Conservation (phyloP, 345 rosid genomes). For the Leavenworthia alabamica region DNA sequence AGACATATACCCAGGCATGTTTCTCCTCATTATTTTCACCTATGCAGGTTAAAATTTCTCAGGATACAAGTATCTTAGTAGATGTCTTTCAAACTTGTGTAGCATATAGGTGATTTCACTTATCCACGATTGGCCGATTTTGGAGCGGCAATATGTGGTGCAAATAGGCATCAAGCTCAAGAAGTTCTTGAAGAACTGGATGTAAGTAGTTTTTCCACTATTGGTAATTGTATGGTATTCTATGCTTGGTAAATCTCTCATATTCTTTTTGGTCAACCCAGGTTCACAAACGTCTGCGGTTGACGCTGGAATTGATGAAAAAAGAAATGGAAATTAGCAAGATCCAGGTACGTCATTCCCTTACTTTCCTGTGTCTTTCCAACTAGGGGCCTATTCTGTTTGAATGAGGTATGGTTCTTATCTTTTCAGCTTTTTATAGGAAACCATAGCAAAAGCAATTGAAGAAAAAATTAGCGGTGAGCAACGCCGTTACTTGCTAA, state of each 20-base stretch:
- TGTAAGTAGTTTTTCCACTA: conserved; percentile 44
- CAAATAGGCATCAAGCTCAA: conserved; percentile 76
- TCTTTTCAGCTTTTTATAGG: conserved; percentile 42
- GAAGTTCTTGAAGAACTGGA: conserved; percentile 96
- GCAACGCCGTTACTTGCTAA: conserved; percentile 93
- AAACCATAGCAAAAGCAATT: conserved; percentile 93
- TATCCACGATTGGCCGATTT: conserved; percentile 91
- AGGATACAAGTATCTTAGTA: conserved; percentile 7
- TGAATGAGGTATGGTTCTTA: neutral
- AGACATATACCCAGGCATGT: conserved; percentile 75
- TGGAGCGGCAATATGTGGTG: conserved; percentile 98
- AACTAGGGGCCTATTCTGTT: neutral
- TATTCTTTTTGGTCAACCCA: conserved; percentile 16
- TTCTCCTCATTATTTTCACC: conserved; percentile 6
- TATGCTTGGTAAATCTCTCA: conserved; percentile 10
- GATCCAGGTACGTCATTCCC: conserved; percentile 62
- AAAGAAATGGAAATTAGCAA: conserved; percentile 97
- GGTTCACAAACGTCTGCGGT: conserved; percentile 87
- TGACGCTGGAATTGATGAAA: conserved; percentile 81
- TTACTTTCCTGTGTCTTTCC: neutral
- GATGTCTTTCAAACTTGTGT: conserved; percentile 29
- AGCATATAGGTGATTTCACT: conserved; percentile 95
- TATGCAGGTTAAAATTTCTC: neutral
- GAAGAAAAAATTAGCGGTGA: conserved; percentile 99
- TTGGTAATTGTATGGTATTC: neutral